Base-by-base conservation (phyloP, 306 rosid species). In the Castanospermum australe region DNA sequence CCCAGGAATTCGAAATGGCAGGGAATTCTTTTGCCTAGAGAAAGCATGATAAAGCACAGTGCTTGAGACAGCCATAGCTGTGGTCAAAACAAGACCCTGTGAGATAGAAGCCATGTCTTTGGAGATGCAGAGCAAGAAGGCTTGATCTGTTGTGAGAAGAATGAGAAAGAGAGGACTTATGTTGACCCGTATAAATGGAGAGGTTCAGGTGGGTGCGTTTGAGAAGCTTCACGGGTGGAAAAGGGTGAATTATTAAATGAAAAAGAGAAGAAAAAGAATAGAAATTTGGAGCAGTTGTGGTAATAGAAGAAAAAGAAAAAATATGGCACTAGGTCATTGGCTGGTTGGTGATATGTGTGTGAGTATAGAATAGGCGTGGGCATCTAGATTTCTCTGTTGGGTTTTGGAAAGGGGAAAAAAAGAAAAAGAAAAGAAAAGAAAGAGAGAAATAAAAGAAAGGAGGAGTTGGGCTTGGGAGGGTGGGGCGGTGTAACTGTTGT, bases 61-160 rank as follows among this genome's bases (percentile, higher is more conserved):
- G 80, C 79, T 87, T 12, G 93, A 89, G 1, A 86, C 69, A 24
- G 84, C 80, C 89, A 89, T 85, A 32, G 89, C 88, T 4, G 91
- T 85, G 55, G 93, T 85, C n/a, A 89, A 75, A 60, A 83, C 86
- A 60, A 89, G 50, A 32, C 85, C 83, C 4, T 78, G 85, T 18
- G 89, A 87, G 39, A 89, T 64, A 24, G 89, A 72, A 45, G 89
- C 62, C 93, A 89, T 89, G 20, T 2, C 1, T n/a, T 24, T 4
- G 21, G 21, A 33, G 25, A 4, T 8, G 10, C n/a, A 25, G 9
- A 44, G n/a, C 8, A 30, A 42, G 41, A 15, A n/a, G 48, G n/a
- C n/a, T n/a, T n/a, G 22, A 52, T 3, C 10, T 17, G 5, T 18
- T 18, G 5, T 17, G 10, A 5, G 20, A 59, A 39, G 56, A 44